phyloP scores from a whole-genome alignment of 169 alveolate genomes.

The Amoebophrya sp. region DNA sequence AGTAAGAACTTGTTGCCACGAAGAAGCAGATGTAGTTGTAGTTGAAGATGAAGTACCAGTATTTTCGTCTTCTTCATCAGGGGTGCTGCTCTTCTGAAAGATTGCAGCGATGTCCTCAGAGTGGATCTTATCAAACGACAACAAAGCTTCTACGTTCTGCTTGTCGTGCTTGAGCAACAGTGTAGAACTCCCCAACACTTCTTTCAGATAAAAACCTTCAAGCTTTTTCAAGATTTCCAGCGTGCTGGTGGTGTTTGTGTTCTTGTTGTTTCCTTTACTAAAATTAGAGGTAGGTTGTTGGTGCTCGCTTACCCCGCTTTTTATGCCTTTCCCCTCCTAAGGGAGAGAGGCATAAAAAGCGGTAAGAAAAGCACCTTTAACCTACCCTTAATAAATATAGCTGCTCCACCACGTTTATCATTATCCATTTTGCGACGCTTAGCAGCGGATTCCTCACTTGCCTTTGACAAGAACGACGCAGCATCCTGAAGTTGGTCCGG shows the following conservation, averaged over 20 bases:
- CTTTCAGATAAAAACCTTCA: too few species aligned
- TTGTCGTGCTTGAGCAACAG: not conserved
- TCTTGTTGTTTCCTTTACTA: not conserved
- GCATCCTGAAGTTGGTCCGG: too few species aligned
- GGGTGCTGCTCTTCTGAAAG: not conserved
- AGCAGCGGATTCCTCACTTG: too few species aligned
- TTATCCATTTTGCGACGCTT: too few species aligned
- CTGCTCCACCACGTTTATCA: too few species aligned
- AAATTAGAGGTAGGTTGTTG: too few species aligned
- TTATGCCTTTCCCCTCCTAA: too few species aligned
- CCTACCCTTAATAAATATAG: too few species aligned
- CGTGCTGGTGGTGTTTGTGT: not conserved
- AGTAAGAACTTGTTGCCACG: not conserved
- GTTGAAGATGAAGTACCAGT: not conserved
- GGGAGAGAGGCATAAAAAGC: too few species aligned
- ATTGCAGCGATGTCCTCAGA: not conserved
- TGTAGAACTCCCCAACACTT: not conserved
- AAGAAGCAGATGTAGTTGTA: not conserved
- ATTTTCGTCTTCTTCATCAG: not conserved
- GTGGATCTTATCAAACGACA: not conserved
- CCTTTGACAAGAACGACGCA: too few species aligned
- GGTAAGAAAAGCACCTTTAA: too few species aligned
- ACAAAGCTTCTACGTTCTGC: not conserved
- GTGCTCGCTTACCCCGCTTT: too few species aligned
- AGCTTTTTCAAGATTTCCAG: not conserved